Evolutionary conservation across 2,329 filamentous ascomycete species (phyloP), one percentile per base, ranked within the genome.

Genomic region (Chaetomium strumarium): DNA sequence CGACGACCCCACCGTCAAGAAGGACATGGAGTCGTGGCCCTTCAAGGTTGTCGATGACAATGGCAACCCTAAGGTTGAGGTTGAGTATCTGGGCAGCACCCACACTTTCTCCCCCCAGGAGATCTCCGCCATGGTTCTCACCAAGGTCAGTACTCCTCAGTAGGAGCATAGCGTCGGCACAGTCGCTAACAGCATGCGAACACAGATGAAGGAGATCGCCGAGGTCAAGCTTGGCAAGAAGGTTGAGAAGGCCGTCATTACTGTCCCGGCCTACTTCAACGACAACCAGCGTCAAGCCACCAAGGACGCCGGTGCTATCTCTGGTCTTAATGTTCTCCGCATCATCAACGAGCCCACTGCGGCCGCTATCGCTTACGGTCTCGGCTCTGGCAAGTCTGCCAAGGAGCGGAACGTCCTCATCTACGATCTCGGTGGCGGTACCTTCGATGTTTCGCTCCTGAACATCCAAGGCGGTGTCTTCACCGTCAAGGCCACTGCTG

Each of bases 331-430:
- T 77, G 90, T 99, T 64, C 91, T 99, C 74, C 91, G 93, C 83
- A 97, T 99, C 79, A 97, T 99, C 79, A 99, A 99, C 84, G 93
- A 99, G 81, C 93, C 93, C 57, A 99, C 93, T 60, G 93, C 93
- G 64, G 93, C 93, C 58, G 93, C 93, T 66, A 97, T 97, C 67
- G 93, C 93, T 66, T 99, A 99, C 75, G 93, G 93, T 83, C 88
- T 99, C 58, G 91, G 91, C 69, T 81, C 89, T 64, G 90, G 90
- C 78, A 96, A 95, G 82, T 88, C 89, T 50, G 88, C 88, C 73
- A 96, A 96, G 83, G 93, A 97, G 83, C 90, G 93, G 70, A 96
- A 97, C 72, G 92, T 99, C 68, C 83, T 99, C 64, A 97, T 99
- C 80, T 99, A 97, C 81, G 93, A 99, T 85, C 86, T 99, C 60